Conservation (phyloP, 768 basidiomycete species). For the Suillus paluster region DNA sequence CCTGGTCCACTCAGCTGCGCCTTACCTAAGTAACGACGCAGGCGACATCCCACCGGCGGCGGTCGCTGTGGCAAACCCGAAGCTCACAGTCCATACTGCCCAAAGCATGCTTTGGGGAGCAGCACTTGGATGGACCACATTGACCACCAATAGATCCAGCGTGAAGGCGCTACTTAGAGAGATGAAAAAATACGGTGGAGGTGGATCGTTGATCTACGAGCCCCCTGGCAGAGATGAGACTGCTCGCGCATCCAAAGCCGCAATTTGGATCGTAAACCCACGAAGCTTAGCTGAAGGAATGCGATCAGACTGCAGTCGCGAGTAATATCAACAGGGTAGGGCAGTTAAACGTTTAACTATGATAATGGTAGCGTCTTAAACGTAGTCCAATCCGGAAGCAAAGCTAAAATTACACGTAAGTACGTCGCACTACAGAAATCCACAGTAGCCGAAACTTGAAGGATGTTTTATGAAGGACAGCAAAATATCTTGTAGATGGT, state of each 20-base stretch:
- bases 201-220: conserved; percentile 11
- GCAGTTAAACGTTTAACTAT: neutral
- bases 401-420: neutral
- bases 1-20: neutral
- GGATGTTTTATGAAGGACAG: neutral
- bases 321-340: neutral
- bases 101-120: conserved; percentile 75
- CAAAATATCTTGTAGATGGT: neutral
- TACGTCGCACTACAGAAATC: neutral
- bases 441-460: no score
- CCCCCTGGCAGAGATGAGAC: neutral
- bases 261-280: conserved; percentile 80
- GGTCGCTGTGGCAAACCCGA: conserved; percentile 57
- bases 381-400: neutral
- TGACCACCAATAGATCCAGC: conserved; percentile 84
- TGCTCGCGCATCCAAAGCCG: conserved; percentile 33
- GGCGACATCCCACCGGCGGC: conserved; percentile 56
- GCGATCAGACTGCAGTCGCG: conserved; percentile 19
- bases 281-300: conserved; percentile 75
- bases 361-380: neutral
- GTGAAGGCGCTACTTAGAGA: conserved; percentile 76
- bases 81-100: conserved; percentile 78
- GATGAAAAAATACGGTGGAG: conserved; percentile 43
- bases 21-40: conserved; percentile 15
- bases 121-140: conserved; percentile 75